phyloP scores from a whole-genome alignment of 2,329 filamentous ascomycete species.

The Neobulgaria alba region DNA sequence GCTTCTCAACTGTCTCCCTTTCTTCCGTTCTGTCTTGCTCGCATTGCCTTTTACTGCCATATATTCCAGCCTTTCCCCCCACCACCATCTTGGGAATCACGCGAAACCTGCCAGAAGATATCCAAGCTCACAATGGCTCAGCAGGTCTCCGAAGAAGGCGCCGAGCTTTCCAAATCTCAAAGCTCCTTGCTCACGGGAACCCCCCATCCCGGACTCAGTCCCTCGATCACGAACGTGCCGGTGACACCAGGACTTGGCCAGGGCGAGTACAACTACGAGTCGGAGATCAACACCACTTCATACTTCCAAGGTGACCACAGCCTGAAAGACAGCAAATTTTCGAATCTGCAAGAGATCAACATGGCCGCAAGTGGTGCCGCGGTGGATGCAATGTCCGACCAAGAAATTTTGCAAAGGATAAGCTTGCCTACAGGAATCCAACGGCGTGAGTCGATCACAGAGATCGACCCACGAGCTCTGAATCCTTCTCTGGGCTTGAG shows the following conservation, averaged over 20 bases:
- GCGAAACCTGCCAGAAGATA: background rate
- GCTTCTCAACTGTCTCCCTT: background rate
- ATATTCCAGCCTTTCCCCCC: background rate
- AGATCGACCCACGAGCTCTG: slow-evolving; percentile 40
- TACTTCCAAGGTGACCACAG: slow-evolving; percentile 21
- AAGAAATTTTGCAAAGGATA: slow-evolving; percentile 37
- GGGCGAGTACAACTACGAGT: slow-evolving; percentile 14
- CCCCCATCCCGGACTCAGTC: slow-evolving; percentile 23
- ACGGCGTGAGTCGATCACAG: slow-evolving; percentile 32
- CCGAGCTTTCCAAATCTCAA: slow-evolving; percentile 16
- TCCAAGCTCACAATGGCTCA: slow-evolving; percentile 13
- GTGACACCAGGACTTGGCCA: slow-evolving; percentile 25
- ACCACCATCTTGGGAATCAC: background rate
- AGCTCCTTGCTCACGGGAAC: slow-evolving; percentile 11
- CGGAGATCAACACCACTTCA: slow-evolving; percentile 10
- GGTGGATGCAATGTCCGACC: slow-evolving; percentile 31
- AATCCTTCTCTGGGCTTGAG: slow-evolving; percentile 50
- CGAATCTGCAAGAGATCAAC: slow-evolving; percentile 15
- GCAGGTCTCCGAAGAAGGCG: slow-evolving; percentile 8
- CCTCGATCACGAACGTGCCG: slow-evolving; percentile 22
- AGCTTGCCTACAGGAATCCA: slow-evolving; percentile 32
- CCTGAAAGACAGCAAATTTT: slow-evolving; percentile 7
- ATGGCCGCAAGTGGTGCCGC: slow-evolving; percentile 24
- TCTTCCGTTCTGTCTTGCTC: background rate
- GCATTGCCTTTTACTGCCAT: background rate